These are phyloP conservation scores for Zychaea mexicana DNA, from an alignment of 371 early-diverging fungal species.

Conservation along the genomic window DNA sequence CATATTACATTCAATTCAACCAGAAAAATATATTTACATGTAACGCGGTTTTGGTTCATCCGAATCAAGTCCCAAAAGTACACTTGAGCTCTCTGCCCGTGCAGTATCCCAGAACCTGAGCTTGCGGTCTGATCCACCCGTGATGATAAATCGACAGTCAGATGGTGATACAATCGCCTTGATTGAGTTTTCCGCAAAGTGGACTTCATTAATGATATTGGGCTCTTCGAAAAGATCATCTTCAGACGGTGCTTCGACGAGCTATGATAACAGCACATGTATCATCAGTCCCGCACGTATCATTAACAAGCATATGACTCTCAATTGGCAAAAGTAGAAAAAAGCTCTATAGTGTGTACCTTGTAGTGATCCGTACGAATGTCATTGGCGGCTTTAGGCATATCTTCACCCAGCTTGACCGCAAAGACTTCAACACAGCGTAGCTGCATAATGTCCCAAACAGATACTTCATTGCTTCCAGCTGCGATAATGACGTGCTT, in stretches of 20 bases:
- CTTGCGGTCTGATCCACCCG: conserved; percentile 83
- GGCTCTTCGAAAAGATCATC: conserved; percentile 51
- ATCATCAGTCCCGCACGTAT: no score
- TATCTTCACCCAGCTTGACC: conserved; percentile 63
- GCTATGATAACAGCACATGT: conserved; percentile 25
- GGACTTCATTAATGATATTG: conserved; percentile 55
- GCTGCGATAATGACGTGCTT: conserved; percentile 66
- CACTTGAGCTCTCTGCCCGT: conserved; percentile 68
- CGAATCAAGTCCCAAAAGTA: conserved; percentile 69
- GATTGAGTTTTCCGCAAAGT: conserved; percentile 56
- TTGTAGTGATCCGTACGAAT: conserved; percentile 54
- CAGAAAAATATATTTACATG: conserved; percentile 34
- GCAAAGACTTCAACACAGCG: conserved; percentile 76
- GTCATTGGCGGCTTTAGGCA: conserved; percentile 31
- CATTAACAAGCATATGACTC: no score
- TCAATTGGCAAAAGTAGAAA: background rate
- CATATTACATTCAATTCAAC: no score
- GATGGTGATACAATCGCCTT: conserved; percentile 56
- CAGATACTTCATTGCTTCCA: conserved; percentile 79
- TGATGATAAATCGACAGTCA: conserved; percentile 69
- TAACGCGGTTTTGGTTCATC: conserved; percentile 65
- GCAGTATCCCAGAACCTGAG: conserved; percentile 81
- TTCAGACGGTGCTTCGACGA: conserved; percentile 55
- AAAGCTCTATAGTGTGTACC: conserved; percentile 17
- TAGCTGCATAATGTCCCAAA: conserved; percentile 79